Evolutionary conservation across 257 asterid genomes (phyloP).

Genomic region (Solanum megistacrolobum): DNA sequence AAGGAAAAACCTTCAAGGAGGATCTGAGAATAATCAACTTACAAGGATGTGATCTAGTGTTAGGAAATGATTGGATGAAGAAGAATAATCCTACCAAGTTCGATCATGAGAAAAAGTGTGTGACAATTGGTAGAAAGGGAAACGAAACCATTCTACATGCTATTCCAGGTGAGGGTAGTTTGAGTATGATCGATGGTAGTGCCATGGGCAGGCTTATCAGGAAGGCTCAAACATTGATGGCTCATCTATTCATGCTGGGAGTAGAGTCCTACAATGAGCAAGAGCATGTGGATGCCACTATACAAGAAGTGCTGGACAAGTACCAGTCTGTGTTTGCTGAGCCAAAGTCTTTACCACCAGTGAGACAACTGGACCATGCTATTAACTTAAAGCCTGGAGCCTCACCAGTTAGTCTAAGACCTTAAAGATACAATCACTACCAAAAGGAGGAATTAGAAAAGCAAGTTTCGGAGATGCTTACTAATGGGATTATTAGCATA

Average conservation of each 20-base stretch:
- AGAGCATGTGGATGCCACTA: neutral
- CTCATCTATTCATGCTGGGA: neutral
- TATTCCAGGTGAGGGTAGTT: neutral
- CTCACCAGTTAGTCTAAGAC: neutral
- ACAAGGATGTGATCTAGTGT: neutral
- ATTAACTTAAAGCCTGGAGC: too few species aligned
- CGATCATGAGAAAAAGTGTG: neutral
- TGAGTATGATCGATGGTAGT: neutral
- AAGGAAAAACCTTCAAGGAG: neutral
- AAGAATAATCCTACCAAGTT: neutral
- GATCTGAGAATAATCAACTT: neutral
- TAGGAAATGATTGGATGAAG: neutral
- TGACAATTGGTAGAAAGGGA: neutral
- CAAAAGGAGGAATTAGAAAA: neutral
- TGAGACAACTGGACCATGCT: neutral
- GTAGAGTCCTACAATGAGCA: neutral
- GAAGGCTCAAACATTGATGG: neutral
- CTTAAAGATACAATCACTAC: neutral
- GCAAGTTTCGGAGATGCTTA: neutral
- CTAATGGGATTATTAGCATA: neutral
- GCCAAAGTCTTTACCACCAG: neutral
- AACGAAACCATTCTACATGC: neutral
- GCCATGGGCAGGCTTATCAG: neutral
- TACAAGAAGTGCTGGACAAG: neutral
- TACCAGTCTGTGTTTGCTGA: neutral